Evolutionary conservation across 345 rosid species (phyloP), one percentile per base, ranked within the genome.

Genomic region (Arabidopsis thaliana): DNA sequence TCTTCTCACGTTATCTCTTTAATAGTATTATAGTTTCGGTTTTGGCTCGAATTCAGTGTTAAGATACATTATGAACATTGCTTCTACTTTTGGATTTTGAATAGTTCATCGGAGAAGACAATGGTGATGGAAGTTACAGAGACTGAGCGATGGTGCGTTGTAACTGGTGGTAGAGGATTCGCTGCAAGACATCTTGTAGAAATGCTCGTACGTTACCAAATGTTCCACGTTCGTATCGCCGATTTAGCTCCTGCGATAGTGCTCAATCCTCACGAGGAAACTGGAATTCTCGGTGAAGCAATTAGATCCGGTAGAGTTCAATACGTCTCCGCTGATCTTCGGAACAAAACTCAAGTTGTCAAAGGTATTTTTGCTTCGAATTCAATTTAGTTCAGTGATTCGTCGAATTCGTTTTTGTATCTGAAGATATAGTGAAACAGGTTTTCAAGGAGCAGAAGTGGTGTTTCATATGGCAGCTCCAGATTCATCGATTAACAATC

Each of bases 401-500:
- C 14, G 0, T n/a, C 3, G 6, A 23, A 24, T 55, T 53, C 34
- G 38, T 52, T 33, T 36, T 23, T 32, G 23, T 66, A 32, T 40
- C 61, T 75, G 73, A 75, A 9, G 24, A 20, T 65, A 4, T 3
- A 4, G 20, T 82, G 12, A 6, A 79, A 60, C 80, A 95, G 97
- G 84, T 40, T 82, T 77, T 65, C 75, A 87, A 73, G 99, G 97
- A 61, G 93, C 81, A 13, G 90, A 92, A 64, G 97, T 87, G 6
- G 93, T 95, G 5, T 92, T 87, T 82, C 99, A 95, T 74, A 90
- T 88, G 97, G 99, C 99, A 38, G 97, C 99, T 57, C 99, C 99
- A 4, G 83, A 92, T 87, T 95, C 99, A 9, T 90, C 97, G 3
- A 85, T 92, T 67, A 95, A 95, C 50, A 83, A 76, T 73, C 73